Evolutionary conservation across 768 basidiomycete species (phyloP), one percentile per base, ranked within the genome.

Genomic region (Termitomyces sp.): DNA sequence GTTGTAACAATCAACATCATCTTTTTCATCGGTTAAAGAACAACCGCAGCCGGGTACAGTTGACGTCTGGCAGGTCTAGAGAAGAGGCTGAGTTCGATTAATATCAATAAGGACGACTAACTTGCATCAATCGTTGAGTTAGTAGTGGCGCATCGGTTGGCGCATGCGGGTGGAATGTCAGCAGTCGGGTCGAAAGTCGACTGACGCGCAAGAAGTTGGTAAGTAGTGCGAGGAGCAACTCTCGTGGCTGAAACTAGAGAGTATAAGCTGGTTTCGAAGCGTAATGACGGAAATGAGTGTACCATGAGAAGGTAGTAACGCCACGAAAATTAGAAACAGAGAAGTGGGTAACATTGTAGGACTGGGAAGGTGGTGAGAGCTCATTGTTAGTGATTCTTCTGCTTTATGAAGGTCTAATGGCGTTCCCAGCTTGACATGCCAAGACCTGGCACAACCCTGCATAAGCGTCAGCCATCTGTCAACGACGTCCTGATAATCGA

Each of bases 131-230:
- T 4, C 2, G 38, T 55, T 8, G 61, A 51, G 5, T 52, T 29
- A 11, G 44, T 3, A 1, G 1, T 34, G 4, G 32, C 0, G 46
- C 59, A 61, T 23, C 45, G 45, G 17, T 25, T 19, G 23, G 46
- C 3, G 21, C 59, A 60, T 31, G n/a, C 19, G 11, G 51, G 23
- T 0, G 58, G 61, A 14, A 62, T 59, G 1, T 38, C n/a, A 23
- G 19, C n/a, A 23, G 19, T 42, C 4, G 61, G 61, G 29, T 62
- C 49, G 5, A 59, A 19, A 1, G 2, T 3, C 17, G 54, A 16
- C 25, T 62, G 61, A 21, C 59, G 58, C 3, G 38, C 10, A 16
- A 60, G 37, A 17, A 62, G 53, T 37, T 58, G 52, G 25, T 51
- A 49, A n/a, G 59, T 43, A 35, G 1, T 54, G 11, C 56, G 48